phyloP scores from a whole-genome alignment of 2,329 filamentous ascomycete genomes.

The Beauveria bassiana region DNA sequence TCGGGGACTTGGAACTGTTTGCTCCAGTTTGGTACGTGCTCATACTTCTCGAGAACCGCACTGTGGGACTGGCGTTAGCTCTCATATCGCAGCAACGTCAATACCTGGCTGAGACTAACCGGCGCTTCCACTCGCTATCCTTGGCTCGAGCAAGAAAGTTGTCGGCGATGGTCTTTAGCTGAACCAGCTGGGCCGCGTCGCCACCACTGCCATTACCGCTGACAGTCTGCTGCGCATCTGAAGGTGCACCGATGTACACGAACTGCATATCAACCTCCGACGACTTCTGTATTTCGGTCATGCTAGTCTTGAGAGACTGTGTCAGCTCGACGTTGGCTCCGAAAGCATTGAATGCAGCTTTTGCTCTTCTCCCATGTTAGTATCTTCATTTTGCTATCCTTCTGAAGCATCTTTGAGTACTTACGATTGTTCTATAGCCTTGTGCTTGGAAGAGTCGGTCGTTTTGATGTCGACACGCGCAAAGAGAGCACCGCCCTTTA shows the following conservation, averaged over 20 bases:
- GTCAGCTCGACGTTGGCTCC: not conserved
- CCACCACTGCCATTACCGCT: not conserved
- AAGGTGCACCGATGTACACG: not conserved
- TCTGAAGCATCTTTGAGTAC: not conserved
- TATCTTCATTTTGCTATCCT: not conserved
- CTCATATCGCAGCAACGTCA: not conserved
- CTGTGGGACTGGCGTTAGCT: not conserved
- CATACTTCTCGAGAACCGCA: not conserved
- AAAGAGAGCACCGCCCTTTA: not conserved
- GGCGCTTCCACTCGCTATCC: not conserved
- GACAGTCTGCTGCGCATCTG: not conserved
- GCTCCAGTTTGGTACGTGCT: not conserved
- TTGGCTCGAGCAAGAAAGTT: not conserved
- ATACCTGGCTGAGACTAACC: not conserved
- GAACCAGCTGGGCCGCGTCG: not conserved
- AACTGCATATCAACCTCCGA: not conserved
- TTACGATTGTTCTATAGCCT: not conserved
- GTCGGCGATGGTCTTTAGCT: not conserved
- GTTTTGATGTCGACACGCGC: not conserved
- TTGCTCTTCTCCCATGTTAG: not conserved
- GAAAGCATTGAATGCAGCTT: not conserved
- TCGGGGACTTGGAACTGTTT: not conserved
- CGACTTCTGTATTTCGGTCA: not conserved
- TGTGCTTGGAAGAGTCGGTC: not conserved
- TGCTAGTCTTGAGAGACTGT: not conserved